Base-by-base conservation (phyloP, 225 moss, liverwort and hornwort species). In the Physcomitrium patens region DNA sequence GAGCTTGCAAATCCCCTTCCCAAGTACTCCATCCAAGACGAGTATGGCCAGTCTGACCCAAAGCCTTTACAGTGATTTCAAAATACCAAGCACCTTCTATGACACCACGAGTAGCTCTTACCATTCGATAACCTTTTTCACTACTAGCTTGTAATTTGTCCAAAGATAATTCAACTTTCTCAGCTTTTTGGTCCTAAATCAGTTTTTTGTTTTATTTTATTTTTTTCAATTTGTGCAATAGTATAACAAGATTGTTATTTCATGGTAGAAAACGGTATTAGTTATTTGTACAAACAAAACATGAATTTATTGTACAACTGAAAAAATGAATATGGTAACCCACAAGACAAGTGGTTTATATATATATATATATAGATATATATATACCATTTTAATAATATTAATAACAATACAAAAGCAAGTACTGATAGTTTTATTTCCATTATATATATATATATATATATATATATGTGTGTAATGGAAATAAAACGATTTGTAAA, bases 101-200 rank as follows among this genome's bases (percentile, higher is more conserved):
- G 51, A 97, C 66, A 9, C 97, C 97, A 56, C 68, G 79, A 69
- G 94, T 97, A 1, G 94, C 94, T n/a, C 82, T 79, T 14, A 97
- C 94, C 97, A 97, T 97, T 8, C 91, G 90, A 27, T 94, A 97
- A 0, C 97, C 97, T 83, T 97, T 97, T 77, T 87, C 89, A 68
- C 94, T 94, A 79, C 90, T 91, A 37, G 97, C 94, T 81, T 89
- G 79, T 56, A 97, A 71, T 75, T 93, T 94, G 23, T 94, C 90
- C 0, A 60, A 10, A 67, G 91, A 90, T 9, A 97, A 79, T 72
- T 94, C 97, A 52, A 97, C 81, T 51, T 93, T 97, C 60, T 97
- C 94, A 13, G 93, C 94, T 79, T 97, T 97, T 77, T 91, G 83
- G 22, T 88, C 82, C 88, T 88, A 37, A 37, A 27, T 20, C 41